Conservation (phyloP, 129 eudicot species). For the Flaveria ramosissima region DNA sequence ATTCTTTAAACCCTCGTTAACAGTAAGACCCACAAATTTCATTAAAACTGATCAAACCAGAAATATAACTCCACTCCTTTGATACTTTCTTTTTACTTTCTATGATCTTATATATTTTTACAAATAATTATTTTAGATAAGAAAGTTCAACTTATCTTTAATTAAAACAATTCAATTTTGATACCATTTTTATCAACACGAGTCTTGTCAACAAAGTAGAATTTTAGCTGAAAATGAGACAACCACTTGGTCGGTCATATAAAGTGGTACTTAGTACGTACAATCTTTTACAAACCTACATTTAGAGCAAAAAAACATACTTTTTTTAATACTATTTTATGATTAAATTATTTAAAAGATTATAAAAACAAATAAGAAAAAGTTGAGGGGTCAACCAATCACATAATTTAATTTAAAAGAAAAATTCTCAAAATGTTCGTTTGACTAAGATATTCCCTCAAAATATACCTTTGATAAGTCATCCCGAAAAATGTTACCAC, state of each 20-base stretch:
- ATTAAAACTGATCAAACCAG: too few relatives aligned
- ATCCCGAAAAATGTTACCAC: too few relatives aligned
- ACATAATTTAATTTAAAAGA: too few relatives aligned
- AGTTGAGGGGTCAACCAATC: background rate
- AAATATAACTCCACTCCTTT: too few relatives aligned
- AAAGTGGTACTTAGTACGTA: background rate
- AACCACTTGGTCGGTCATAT: background rate
- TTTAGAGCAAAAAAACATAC: background rate
- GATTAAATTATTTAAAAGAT: background rate
- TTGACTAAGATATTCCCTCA: background rate
- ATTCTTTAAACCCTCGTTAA: too few relatives aligned
- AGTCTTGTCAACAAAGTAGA: background rate
- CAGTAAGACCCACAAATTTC: too few relatives aligned
- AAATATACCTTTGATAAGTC: too few relatives aligned
- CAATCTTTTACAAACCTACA: background rate
- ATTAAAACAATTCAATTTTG: background rate
- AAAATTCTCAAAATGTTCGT: too few relatives aligned
- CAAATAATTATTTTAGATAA: background rate
- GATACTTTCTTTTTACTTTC: too few relatives aligned
- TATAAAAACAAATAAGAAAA: background rate
- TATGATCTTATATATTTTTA: too few relatives aligned
- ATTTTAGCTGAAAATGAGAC: constrained; percentile 11
- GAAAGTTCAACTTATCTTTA: background rate
- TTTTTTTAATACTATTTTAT: background rate
- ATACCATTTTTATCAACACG: background rate